These are phyloP conservation scores for Colletotrichum karsti DNA, from an alignment of 2,329 filamentous ascomycete genomes.

Conservation along the genomic window DNA sequence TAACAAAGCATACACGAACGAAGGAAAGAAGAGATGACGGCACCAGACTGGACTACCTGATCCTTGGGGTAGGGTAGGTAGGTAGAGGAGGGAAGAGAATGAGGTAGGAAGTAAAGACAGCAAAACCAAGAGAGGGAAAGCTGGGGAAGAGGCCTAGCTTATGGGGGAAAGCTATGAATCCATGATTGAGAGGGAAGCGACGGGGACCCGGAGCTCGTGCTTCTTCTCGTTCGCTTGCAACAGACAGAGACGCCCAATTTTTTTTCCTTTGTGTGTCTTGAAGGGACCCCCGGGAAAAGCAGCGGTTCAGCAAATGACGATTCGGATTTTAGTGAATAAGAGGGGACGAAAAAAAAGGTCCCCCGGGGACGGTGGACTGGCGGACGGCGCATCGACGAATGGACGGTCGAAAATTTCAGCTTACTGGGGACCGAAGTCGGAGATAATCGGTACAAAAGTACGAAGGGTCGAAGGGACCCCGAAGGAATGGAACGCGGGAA, in stretches of 20 bases:
- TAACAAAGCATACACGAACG: background rate
- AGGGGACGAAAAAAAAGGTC: background rate
- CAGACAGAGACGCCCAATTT: constrained; percentile 10
- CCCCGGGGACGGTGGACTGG: background rate
- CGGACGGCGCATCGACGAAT: constrained; percentile 14
- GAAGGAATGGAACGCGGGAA: background rate
- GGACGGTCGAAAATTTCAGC: constrained; percentile 20
- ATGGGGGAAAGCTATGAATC: constrained; percentile 14
- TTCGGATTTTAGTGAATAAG: background rate
- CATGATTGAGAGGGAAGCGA: background rate
- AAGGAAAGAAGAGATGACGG: background rate
- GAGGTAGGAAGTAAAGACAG: background rate
- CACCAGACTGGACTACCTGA: background rate
- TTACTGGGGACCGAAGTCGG: constrained; percentile 29
- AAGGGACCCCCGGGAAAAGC: background rate
- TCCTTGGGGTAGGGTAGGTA: background rate
- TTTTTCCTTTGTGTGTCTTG: background rate
- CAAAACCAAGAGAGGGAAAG: background rate
- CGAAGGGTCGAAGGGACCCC: background rate
- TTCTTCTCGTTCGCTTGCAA: background rate
- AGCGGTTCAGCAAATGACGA: background rate
- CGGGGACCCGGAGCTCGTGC: background rate
- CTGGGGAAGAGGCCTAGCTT: constrained; percentile 7
- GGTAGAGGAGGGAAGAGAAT: background rate
- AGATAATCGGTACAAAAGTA: constrained; percentile 25